phyloP scores from a whole-genome alignment of 2,329 filamentous ascomycete genomes.

The Hymenoscyphus fraxineus region DNA sequence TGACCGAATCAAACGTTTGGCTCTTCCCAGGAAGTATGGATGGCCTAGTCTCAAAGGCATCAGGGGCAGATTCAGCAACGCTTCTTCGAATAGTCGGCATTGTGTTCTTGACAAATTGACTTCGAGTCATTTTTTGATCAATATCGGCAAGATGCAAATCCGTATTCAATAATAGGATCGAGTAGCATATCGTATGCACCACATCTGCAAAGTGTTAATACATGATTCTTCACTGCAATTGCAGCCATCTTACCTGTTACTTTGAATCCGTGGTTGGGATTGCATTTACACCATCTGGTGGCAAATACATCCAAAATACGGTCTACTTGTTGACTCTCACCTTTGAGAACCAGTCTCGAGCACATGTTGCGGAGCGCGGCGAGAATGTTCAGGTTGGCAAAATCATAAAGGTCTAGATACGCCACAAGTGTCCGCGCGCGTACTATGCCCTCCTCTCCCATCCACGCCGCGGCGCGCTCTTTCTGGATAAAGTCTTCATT shows the following conservation, averaged over 20 bases:
- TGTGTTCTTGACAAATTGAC: constrained; percentile 94
- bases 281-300: constrained; percentile 88
- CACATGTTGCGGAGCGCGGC: constrained; percentile 76
- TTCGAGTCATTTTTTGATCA: constrained; percentile 91
- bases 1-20: constrained; percentile 26
- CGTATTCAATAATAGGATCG: constrained; percentile 90
- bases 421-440: constrained; percentile 60
- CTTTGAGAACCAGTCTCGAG: constrained; percentile 74
- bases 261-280: constrained; percentile 90
- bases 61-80: constrained; percentile 66
- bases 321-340: constrained; percentile 95
- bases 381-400: constrained; percentile 75
- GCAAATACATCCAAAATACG: constrained; percentile 88
- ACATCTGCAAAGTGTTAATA: constrained; percentile 57
- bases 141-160: constrained; percentile 95
- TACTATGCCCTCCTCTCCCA: constrained; percentile 64
- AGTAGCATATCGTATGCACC: constrained; percentile 96
- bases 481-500: constrained; percentile 77
- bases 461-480: constrained; percentile 76
- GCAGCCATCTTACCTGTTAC: constrained; percentile 59
- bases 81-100: constrained; percentile 82
- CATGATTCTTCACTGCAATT: background rate
- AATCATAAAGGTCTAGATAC: constrained; percentile 93
- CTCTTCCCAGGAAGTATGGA: constrained; percentile 47
- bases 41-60: constrained; percentile 54